Base-by-base conservation (phyloP, 345 rosid species). In the Eucalyptus regnans region DNA sequence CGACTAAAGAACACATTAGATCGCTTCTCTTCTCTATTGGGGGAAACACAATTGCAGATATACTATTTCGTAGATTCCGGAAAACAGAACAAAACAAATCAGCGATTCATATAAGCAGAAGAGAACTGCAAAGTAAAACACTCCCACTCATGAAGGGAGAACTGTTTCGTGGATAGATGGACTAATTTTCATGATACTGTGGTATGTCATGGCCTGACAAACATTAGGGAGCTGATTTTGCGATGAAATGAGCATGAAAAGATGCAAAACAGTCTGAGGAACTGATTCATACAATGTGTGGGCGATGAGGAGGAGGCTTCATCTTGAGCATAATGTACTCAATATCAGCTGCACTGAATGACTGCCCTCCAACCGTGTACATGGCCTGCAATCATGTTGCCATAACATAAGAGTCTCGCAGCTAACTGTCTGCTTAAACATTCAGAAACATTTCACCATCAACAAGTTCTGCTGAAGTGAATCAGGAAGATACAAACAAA, bases 281-380 rank as follows among this genome's bases (percentile, higher is more conserved):
- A 90, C 10, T 50, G 83, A 84, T 58, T 86, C 95, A 16, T 94
- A 95, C 97, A 66, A 94, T 92, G 90, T 95, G 96, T 31, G 93
- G 96, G 41, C 92, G 93, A 90, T 95, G 91, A 52, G 92, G 89
- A 6, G 96, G 93, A 22, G 95, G 95, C 85, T 94, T 95, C 95
- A 92, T 94, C 93, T 93, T 95, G 90, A 95, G 90, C 89, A 95
- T 87, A 33, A 88, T 86, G 90, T 90, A 94, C 86, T 94, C 96
- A 49, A 95, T 94, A 87, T 93, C 95, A 50, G 93, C 94, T 90
- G 94, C 97, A 89, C 93, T 94, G 50, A 94, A 87, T 37, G 94
- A 91, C 64, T 88, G 92, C 52, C 96, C 96, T 89, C 97, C 97
- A 48, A 95, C 90, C 7, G 91, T 94, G 88, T 94, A 95, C 88